Conservation (phyloP, 345 rosid genomes). For the Streptanthus diversifolius region DNA sequence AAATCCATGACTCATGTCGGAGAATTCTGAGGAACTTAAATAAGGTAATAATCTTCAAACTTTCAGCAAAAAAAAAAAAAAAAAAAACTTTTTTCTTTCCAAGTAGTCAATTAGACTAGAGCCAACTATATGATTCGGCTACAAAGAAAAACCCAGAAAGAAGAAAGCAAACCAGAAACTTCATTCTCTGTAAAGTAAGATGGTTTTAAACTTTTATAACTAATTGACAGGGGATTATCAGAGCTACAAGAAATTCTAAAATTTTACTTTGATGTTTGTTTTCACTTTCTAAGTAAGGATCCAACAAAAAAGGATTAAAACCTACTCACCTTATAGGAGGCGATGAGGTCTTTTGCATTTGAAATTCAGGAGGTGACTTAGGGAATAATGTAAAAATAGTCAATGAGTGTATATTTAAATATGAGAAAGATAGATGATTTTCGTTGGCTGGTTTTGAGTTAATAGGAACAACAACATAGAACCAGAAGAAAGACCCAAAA, state of each 20-base stretch:
- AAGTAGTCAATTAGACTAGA: too few relatives aligned
- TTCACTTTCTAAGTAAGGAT: background rate
- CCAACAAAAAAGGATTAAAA: background rate
- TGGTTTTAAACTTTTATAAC: background rate
- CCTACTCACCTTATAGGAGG: conserved; percentile 18
- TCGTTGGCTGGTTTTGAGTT: conserved; percentile 15
- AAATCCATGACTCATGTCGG: conserved; percentile 13
- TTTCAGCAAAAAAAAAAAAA: background rate
- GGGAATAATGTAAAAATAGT: conserved; percentile 3
- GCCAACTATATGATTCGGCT: too few relatives aligned
- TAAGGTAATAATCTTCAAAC: background rate
- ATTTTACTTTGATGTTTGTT: background rate
- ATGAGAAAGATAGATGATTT: background rate
- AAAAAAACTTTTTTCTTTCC: too few relatives aligned
- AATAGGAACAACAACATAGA: conserved; percentile 20
- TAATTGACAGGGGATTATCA: background rate
- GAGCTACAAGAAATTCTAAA: background rate
- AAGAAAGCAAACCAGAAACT: background rate
- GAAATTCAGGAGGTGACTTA: background rate
- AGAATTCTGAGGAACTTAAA: background rate
- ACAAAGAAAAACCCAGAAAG: background rate
- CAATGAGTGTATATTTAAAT: conserved; percentile 5
- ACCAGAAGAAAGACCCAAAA: conserved; percentile 10
- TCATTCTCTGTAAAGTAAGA: background rate
- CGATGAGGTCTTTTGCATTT: conserved; percentile 3